Evolutionary conservation across 345 rosid species (phyloP).

Genomic region (Gossypioides kirkii): DNA sequence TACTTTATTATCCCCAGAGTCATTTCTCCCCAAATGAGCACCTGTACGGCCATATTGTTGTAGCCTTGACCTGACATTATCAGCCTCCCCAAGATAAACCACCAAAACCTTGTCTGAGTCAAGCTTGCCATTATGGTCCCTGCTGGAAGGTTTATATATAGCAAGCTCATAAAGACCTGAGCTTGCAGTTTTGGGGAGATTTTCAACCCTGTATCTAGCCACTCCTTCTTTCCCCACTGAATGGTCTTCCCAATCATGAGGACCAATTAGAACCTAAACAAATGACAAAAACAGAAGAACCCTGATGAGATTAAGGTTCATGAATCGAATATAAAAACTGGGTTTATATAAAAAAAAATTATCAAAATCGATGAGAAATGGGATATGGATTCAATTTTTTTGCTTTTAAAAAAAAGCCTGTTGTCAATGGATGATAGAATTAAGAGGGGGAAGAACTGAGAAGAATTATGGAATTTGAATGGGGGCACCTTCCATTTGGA

Average conservation of each 20-base stretch:
- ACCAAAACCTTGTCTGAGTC: constrained; percentile 38
- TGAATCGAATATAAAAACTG: background rate
- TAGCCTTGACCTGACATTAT: constrained; percentile 66
- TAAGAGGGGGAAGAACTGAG: background rate
- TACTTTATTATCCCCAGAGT: constrained; percentile 19
- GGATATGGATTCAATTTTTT: too few species aligned
- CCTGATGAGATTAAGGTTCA: background rate
- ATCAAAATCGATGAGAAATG: too few species aligned
- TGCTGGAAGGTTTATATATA: constrained; percentile 26
- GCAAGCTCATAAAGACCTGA: constrained; percentile 84
- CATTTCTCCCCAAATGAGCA: constrained; percentile 54
- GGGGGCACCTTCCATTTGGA: constrained; percentile 66
- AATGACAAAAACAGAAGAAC: background rate
- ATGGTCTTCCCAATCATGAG: constrained; percentile 72
- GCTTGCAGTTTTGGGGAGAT: constrained; percentile 46
- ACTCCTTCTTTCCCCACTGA: constrained; percentile 63
- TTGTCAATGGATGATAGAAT: background rate
- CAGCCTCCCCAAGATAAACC: constrained; percentile 85
- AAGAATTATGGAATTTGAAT: background rate
- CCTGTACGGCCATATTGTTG: constrained; percentile 81
- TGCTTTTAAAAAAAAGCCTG: background rate
- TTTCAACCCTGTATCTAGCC: constrained; percentile 65
- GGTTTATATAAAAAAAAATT: too few species aligned
- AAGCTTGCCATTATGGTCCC: constrained; percentile 33
- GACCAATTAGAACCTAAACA: constrained; percentile 60